These are phyloP conservation scores for Marchantia paleacea DNA, from an alignment of 225 moss, liverwort and hornwort species.

Conservation along the genomic window DNA sequence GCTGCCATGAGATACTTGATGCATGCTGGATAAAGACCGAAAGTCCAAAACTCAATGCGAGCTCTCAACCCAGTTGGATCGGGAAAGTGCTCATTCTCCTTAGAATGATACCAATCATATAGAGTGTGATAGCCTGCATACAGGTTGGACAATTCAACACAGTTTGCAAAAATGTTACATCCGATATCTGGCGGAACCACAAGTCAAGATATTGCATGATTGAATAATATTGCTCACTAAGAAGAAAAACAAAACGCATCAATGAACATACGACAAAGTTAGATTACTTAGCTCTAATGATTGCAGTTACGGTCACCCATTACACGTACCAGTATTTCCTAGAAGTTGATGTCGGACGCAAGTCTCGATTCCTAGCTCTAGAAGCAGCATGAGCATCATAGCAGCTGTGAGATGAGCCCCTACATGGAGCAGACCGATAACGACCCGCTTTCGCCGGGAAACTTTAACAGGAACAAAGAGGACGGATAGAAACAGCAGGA, in stretches of 20 bases:
- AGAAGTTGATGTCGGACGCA: conserved; percentile 93
- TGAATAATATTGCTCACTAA: no score
- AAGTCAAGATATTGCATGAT: no score
- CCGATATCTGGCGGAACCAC: no score
- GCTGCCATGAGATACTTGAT: conserved; percentile 98
- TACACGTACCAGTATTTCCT: conserved; percentile 68
- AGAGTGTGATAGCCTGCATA: conserved; percentile 85
- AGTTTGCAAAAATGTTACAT: no score
- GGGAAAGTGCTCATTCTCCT: conserved; percentile 96
- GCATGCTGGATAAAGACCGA: conserved; percentile 97
- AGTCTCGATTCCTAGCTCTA: conserved; percentile 90
- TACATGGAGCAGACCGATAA: conserved; percentile 83
- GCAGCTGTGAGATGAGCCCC: conserved; percentile 91
- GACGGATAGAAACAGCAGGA: conserved; percentile 54
- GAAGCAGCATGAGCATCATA: conserved; percentile 76
- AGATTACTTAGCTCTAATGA: no score
- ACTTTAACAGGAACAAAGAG: conserved; percentile 92
- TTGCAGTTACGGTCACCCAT: no score
- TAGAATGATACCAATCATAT: conserved; percentile 92
- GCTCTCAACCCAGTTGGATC: conserved; percentile 93
- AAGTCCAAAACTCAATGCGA: conserved; percentile 89
- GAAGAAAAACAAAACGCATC: no score
- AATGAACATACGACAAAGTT: no score
- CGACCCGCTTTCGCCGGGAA: conserved; percentile 75
- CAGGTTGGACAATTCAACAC: background rate